Percentiles rank a stretch among this genome's conserved stretches.
phyloP scores from a whole-genome alignment of 23 red algal species.

The Agarophyton chilense region DNA sequence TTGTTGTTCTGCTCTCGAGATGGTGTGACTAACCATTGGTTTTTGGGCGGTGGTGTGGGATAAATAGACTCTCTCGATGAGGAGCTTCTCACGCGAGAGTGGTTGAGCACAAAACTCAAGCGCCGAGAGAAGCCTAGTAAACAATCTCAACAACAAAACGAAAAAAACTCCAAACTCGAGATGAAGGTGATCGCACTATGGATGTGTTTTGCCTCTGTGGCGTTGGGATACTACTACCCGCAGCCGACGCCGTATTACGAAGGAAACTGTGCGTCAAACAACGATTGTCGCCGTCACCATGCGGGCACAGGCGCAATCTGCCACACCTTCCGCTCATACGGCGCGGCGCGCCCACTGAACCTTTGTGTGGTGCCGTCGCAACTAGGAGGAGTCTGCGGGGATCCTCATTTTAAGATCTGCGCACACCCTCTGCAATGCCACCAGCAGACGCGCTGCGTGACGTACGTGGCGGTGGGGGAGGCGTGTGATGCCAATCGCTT shows the following conservation, averaged over 20 bases:
- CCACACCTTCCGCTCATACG: neutral
- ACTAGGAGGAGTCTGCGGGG: neutral
- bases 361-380: neutral
- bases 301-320: neutral
- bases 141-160: too few relatives aligned
- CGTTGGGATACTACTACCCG: neutral
- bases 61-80: too few relatives aligned
- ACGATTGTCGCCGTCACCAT: neutral
- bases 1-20: too few relatives aligned
- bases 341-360: neutral
- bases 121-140: too few relatives aligned
- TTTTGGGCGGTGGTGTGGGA: too few relatives aligned
- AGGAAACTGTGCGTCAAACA: neutral
- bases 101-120: too few relatives aligned
- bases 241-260: neutral
- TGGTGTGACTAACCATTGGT: too few relatives aligned
- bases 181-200: neutral
- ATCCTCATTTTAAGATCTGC: neutral
- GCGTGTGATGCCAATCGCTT: neutral
- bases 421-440: neutral
- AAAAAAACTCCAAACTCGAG: too few relatives aligned
- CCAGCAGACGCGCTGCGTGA: neutral
- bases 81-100: too few relatives aligned
- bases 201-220: neutral
- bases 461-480: neutral